Conservation (phyloP, 495 filamentous ascomycete genomes). For the Tuber microsphaerosporum region DNA sequence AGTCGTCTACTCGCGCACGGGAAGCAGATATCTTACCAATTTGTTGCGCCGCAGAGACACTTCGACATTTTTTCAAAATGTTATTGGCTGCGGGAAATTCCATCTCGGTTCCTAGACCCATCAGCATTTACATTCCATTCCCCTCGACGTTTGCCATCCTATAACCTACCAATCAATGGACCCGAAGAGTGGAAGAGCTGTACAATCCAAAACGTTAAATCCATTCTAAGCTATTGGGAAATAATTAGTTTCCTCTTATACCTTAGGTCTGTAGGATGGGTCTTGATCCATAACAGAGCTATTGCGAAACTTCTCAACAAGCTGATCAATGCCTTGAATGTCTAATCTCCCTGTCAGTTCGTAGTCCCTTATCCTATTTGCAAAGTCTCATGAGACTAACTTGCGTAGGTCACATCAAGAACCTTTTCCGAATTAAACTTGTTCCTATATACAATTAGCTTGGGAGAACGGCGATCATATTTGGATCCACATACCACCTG, state of each 20-base stretch:
- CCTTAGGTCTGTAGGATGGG: constrained; percentile 74
- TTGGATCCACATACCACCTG: constrained; percentile 53
- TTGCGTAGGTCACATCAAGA: constrained; percentile 88
- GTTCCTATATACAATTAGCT: constrained; percentile 50
- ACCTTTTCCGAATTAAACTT: constrained; percentile 76
- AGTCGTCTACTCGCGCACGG: constrained; percentile 3
- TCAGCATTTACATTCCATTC: constrained; percentile 43
- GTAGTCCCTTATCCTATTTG: background rate
- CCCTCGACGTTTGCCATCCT: constrained; percentile 45
- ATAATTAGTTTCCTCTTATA: constrained; percentile 39
- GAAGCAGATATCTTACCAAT: constrained; percentile 54
- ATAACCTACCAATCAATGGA: constrained; percentile 41
- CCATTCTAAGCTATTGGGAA: background rate
- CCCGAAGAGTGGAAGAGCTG: constrained; percentile 49
- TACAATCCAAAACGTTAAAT: constrained; percentile 18
- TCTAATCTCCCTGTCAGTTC: constrained; percentile 48
- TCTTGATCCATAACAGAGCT: constrained; percentile 88
- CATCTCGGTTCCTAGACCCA: constrained; percentile 51
- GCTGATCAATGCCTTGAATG: constrained; percentile 81
- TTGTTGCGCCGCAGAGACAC: constrained; percentile 76
- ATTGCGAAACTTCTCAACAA: constrained; percentile 92
- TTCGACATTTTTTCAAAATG: constrained; percentile 73
- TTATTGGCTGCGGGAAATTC: constrained; percentile 72
- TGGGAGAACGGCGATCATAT: background rate
- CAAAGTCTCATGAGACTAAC: constrained; percentile 50